Base-by-base conservation (phyloP, 1,284 basidiomycete genomes). In the Cryptococcus deneoformans region DNA sequence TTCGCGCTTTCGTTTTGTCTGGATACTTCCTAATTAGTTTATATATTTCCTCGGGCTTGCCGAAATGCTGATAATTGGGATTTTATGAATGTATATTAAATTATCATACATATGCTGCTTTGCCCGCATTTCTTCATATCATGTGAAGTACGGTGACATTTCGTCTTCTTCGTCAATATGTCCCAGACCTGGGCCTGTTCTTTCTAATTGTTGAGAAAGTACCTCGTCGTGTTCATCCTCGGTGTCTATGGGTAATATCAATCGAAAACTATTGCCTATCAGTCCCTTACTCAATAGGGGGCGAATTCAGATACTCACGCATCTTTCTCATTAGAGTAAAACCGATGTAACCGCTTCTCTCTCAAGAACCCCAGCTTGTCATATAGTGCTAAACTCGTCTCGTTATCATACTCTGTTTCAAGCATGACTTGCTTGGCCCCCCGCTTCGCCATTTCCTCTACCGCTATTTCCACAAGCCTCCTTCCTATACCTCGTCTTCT, bases 401-500 rank as follows among this genome's bases (percentile, higher is more conserved):
- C 75, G 77, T 99, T 99, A 80, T 99, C 94, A 70, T 84, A 91
- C 79, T 99, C 96, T 1, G 96, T 99, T 80, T 99, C 96, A 52
- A 99, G 86, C 1, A 95, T 87, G 63, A 98, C 86, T 92, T 49
- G 91, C 61, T 92, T 85, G 2, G 92, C 92, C 1, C 88, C 88
- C 53, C 84, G 80, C 46, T 79, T 77, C 62, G 86, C 87, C 92
- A 96, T 95, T 40, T 83, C 84, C 53, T 86, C 82, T 45, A 96
- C 83, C 0, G 90, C 89, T 48, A 87, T 82, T 47, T 85, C 81
- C 12, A 92, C 89, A 38, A 96, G 84, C 10, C 84, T 81, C 61
- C 86, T 88, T 64, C 90, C 91, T 92, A 98, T 94, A 12, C 95
- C 93, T 48, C 86, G 83, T 74, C 93, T 88, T 44, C 94, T 81